Percentiles rank a stretch among this genome's conserved stretches.
Evolutionary conservation across 2,329 filamentous ascomycete genomes (phyloP).

Genomic region (Fusarium globosum): DNA sequence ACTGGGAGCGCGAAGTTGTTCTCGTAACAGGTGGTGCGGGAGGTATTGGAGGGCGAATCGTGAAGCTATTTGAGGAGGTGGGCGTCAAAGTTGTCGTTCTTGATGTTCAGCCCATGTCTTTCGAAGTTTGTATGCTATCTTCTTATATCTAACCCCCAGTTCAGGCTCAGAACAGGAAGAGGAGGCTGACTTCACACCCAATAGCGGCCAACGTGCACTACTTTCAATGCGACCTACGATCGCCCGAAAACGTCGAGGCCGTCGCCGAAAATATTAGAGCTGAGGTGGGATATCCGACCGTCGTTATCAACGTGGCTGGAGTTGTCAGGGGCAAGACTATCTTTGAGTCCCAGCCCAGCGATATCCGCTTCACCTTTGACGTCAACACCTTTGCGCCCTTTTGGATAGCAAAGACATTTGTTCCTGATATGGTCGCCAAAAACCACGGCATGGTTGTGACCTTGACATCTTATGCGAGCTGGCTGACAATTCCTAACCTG

Average conservation of each 20-base stretch:
- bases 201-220: slow-evolving; percentile 67
- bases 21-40: slow-evolving; percentile 79
- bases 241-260: slow-evolving; percentile 61
- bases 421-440: slow-evolving; percentile 69
- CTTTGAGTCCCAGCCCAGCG: slow-evolving; percentile 65
- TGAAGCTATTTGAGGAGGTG: slow-evolving; percentile 71
- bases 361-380: slow-evolving; percentile 75
- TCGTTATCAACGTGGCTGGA: slow-evolving; percentile 80
- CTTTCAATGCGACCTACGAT: slow-evolving; percentile 77
- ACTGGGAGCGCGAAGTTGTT: slow-evolving; percentile 77
- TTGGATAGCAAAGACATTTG: slow-evolving; percentile 73
- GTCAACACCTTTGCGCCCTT: slow-evolving; percentile 77
- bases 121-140: slow-evolving; percentile 56
- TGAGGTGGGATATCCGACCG: slow-evolving; percentile 71
- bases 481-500: slow-evolving; percentile 69
- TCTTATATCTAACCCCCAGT: neutral
- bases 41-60: slow-evolving; percentile 77
- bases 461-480: slow-evolving; percentile 72
- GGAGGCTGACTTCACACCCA: slow-evolving; percentile 18
- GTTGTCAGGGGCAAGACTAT: slow-evolving; percentile 71
- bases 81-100: slow-evolving; percentile 77
- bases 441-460: slow-evolving; percentile 82
- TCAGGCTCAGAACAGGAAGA: neutral
- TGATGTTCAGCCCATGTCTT: slow-evolving; percentile 73
- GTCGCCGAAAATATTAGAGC: slow-evolving; percentile 64